These are phyloP conservation scores for Cutaneotrichosporon dermatis DNA, from an alignment of 1,284 basidiomycete genomes.

Conservation along the genomic window DNA sequence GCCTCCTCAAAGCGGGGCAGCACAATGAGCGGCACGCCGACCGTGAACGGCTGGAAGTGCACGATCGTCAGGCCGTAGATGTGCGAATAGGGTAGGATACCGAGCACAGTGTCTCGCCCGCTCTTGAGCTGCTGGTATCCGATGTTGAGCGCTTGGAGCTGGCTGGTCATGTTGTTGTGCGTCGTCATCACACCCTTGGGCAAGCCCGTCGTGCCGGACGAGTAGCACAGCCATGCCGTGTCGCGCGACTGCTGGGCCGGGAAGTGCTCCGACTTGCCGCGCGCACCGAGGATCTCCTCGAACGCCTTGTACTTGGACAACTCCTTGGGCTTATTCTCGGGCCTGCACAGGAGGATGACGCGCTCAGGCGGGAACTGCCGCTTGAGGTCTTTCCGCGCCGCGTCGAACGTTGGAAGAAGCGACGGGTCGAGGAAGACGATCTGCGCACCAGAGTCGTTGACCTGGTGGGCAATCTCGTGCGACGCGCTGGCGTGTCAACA, in stretches of 20 bases:
- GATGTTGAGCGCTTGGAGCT: slow-evolving; percentile 15
- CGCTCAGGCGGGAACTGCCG: slow-evolving; percentile 4
- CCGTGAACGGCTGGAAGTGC: slow-evolving; percentile 59
- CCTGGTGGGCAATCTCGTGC: slow-evolving; percentile 45
- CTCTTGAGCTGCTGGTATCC: slow-evolving; percentile 6
- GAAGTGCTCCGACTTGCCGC: slow-evolving; percentile 10
- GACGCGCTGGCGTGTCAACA: slow-evolving; percentile 27
- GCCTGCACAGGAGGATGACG: slow-evolving; percentile 12
- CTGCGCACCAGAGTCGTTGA: slow-evolving; percentile 55
- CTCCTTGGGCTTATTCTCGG: slow-evolving; percentile 8
- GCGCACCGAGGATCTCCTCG: slow-evolving; percentile 8
- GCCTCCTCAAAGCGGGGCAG: slow-evolving; percentile 59
- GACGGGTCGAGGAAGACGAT: slow-evolving; percentile 58
- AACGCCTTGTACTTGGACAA: slow-evolving; percentile 7
- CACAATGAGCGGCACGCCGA: slow-evolving; percentile 62
- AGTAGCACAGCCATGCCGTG: slow-evolving; percentile 56
- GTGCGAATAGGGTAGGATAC: slow-evolving; percentile 18
- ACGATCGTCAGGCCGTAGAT: slow-evolving; percentile 37
- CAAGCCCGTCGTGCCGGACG: slow-evolving; percentile 57
- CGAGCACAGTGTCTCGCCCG: slow-evolving; percentile 11
- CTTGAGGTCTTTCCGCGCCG: slow-evolving; percentile 16
- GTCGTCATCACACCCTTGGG: slow-evolving; percentile 55
- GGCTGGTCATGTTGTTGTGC: slow-evolving; percentile 59
- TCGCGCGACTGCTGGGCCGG: slow-evolving; percentile 7
- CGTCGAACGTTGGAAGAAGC: slow-evolving; percentile 47